These are phyloP conservation scores for Tetrahymena malaccensis DNA, from an alignment of 73 alveolate genomes.

Conservation along the genomic window DNA sequence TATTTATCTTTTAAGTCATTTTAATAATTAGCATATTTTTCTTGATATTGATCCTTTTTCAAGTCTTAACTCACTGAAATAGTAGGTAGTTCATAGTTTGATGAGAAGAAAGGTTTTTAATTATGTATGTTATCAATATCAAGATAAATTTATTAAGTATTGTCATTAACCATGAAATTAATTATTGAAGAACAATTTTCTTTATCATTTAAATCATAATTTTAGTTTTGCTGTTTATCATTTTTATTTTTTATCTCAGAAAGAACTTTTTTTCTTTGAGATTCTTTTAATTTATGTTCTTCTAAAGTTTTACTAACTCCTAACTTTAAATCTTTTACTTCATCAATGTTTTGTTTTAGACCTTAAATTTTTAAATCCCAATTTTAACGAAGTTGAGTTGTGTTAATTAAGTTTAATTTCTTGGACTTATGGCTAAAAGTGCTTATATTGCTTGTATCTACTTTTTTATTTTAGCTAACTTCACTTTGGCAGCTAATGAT, in stretches of 20 bases:
- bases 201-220: background rate
- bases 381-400: background rate
- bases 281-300: background rate
- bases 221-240: background rate
- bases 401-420: background rate
- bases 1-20: background rate
- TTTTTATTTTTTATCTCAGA: background rate
- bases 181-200: background rate
- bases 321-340: background rate
- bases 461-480: background rate
- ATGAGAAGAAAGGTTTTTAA: background rate
- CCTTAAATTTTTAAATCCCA: background rate
- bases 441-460: background rate
- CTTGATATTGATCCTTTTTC: background rate
- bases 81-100: background rate
- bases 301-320: background rate
- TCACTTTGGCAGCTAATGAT: background rate
- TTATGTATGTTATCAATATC: background rate
- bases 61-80: background rate
- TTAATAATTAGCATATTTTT: background rate
- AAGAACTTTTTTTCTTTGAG: background rate
- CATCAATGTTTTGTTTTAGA: background rate
- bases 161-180: background rate
- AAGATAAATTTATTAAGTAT: background rate
- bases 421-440: background rate